These are phyloP conservation scores for Magnusiomyces fungicola DNA, from an alignment of 1,139 yeast species.

Conservation along the genomic window DNA sequence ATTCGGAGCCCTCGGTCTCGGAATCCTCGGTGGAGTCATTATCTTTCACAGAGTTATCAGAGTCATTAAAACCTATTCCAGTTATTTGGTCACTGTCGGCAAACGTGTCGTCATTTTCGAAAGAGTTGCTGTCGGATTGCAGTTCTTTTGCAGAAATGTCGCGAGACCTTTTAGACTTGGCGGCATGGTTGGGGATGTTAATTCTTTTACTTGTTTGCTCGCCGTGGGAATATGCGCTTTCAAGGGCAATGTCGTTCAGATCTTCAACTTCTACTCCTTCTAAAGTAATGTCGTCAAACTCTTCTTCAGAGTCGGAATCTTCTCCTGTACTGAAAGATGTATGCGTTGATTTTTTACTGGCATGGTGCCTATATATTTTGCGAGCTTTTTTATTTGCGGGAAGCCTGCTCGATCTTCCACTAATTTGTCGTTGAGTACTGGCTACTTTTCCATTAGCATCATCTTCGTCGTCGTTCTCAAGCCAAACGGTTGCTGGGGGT, in stretches of 20 bases:
- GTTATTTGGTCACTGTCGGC: background rate
- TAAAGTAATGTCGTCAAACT: background rate
- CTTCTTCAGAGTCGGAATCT: background rate
- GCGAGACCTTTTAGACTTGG: background rate
- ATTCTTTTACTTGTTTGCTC: background rate
- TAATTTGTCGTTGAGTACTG: background rate
- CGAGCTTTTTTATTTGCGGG: conserved; percentile 1
- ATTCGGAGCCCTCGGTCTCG: conserved; percentile 9
- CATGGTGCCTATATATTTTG: background rate
- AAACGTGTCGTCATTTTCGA: background rate
- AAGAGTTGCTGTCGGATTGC: too few relatives aligned
- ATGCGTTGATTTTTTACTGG: background rate
- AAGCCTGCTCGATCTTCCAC: background rate
- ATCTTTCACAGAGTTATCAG: background rate
- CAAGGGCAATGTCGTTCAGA: background rate
- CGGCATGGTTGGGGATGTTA: background rate
- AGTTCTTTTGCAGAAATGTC: too few relatives aligned
- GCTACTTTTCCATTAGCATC: background rate
- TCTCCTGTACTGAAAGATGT: too few relatives aligned
- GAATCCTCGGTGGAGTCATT: conserved; percentile 3
- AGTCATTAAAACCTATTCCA: background rate
- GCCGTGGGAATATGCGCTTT: background rate
- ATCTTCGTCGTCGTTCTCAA: background rate
- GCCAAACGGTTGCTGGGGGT: background rate
- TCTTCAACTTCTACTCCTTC: conserved; percentile 1